These are phyloP conservation scores for Kingdonia uniflora DNA, from an alignment of 164 flowering plant genomes.

Conservation along the genomic window DNA sequence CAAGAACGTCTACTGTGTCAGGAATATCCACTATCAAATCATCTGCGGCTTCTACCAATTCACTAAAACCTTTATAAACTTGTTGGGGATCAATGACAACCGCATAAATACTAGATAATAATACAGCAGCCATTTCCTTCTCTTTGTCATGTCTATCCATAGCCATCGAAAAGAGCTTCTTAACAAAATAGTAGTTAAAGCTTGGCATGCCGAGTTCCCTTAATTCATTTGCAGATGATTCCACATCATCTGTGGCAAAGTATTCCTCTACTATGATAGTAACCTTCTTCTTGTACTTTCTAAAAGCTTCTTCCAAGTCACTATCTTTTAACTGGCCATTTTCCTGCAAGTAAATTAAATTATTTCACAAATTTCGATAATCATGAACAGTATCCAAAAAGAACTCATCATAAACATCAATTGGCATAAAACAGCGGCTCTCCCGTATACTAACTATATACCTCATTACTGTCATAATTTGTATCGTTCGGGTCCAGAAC, in stretches of 20 bases:
- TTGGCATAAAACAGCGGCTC: not conserved
- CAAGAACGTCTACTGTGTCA: conserved; percentile 61
- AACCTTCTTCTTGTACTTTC: conserved; percentile 53
- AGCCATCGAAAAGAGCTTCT: conserved; percentile 68
- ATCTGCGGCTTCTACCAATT: conserved; percentile 56
- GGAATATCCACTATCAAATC: conserved; percentile 79
- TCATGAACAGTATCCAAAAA: not conserved
- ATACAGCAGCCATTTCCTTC: conserved; percentile 75
- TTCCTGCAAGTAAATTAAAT: conserved; percentile 29
- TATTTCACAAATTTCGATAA: not conserved
- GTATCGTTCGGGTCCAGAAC: conserved; percentile 48
- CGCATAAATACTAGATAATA: conserved; percentile 62
- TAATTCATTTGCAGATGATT: conserved; percentile 50
- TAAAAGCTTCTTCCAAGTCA: conserved; percentile 16
- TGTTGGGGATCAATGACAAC: conserved; percentile 54
- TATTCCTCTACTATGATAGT: conserved; percentile 63
- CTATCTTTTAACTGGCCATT: conserved; percentile 8
- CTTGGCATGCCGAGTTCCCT: conserved; percentile 42
- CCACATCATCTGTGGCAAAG: conserved; percentile 56
- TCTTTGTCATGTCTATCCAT: conserved; percentile 76
- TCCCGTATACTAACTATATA: conserved; percentile 13
- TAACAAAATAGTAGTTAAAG: conserved; percentile 52
- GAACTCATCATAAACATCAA: too few relatives aligned
- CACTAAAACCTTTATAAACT: conserved; percentile 52
- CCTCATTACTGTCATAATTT: conserved; percentile 62